Conservation (phyloP, 192 early-diverging fungal genomes). For the Gaertneriomyces sp. region DNA sequence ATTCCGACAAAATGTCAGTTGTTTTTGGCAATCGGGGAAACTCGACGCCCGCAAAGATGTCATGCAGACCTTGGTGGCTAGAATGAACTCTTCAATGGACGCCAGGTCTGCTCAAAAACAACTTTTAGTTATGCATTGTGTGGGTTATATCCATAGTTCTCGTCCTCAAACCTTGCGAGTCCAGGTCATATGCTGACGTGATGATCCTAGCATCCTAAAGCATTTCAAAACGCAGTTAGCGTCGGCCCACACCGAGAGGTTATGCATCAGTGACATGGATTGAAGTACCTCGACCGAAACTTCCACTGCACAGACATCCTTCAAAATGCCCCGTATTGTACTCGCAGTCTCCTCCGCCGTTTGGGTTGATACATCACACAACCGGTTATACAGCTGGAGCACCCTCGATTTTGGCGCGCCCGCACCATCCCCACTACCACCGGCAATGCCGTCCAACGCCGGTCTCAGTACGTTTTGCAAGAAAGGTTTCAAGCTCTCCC, state of each 20-base stretch:
- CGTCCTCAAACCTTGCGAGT: not conserved
- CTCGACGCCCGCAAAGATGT: not conserved
- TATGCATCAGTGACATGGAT: not conserved
- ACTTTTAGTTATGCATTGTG: not conserved
- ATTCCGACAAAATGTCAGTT: not conserved
- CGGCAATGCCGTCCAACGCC: constrained; percentile 10
- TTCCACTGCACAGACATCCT: constrained; percentile 17
- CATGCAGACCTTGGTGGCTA: constrained; percentile 19
- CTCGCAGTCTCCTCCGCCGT: not conserved
- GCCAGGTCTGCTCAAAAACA: not conserved
- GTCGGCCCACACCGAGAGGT: not conserved
- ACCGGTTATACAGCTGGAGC: not conserved
- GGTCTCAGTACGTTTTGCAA: constrained; percentile 15
- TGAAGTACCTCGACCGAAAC: constrained; percentile 1
- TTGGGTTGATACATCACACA: not conserved
- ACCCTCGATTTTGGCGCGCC: not conserved
- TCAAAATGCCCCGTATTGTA: not conserved
- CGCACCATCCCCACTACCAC: not conserved
- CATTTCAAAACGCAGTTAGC: not conserved
- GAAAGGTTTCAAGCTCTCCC: constrained; percentile 7
- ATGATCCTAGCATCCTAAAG: constrained; percentile 14
- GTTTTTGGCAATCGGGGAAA: not conserved
- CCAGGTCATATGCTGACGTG: constrained; percentile 10
- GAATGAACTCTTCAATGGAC: constrained; percentile 13
- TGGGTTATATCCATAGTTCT: not conserved